phyloP scores from a whole-genome alignment of 495 filamentous ascomycete genomes.

The Talaromyces stipitatus region DNA sequence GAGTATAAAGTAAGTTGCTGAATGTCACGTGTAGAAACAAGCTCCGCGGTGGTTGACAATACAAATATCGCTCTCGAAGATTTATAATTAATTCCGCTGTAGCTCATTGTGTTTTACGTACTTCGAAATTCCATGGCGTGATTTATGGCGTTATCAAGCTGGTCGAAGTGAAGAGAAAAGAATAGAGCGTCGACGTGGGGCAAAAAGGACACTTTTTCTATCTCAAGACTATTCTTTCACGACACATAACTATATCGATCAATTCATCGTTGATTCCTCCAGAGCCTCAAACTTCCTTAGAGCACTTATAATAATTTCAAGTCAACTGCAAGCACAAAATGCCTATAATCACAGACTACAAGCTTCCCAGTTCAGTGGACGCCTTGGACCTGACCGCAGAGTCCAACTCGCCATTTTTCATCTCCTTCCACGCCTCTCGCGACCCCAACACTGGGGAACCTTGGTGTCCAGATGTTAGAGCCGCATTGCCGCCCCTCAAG shows the following conservation, averaged over 20 bases:
- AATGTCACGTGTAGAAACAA: too few relatives aligned
- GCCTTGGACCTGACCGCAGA: slow-evolving; percentile 12
- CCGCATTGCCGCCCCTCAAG: slow-evolving; percentile 19
- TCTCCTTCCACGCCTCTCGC: slow-evolving; percentile 20
- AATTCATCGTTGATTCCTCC: background rate
- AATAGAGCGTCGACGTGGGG: background rate
- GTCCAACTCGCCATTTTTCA: slow-evolving; percentile 15
- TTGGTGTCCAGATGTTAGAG: slow-evolving; percentile 27
- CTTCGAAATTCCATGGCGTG: background rate
- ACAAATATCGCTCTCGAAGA: too few relatives aligned
- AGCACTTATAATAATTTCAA: too few relatives aligned
- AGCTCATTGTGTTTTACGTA: background rate
- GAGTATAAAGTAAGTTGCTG: too few relatives aligned
- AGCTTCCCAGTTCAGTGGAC: slow-evolving; percentile 13
- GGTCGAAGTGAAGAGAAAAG: background rate
- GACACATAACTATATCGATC: background rate
- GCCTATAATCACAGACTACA: slow-evolving; percentile 20
- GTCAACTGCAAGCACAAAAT: slow-evolving; percentile 8
- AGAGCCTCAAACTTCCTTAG: background rate
- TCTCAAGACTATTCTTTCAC: background rate
- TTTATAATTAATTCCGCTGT: too few relatives aligned
- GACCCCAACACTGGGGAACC: slow-evolving; percentile 20
- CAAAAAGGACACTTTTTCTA: background rate
- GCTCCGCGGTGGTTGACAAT: too few relatives aligned
- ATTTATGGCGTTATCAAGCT: background rate